Percentiles rank a stretch among this genome's conserved stretches.
phyloP scores from a whole-genome alignment of 352 stramenopile species.

The Pythium plurisporium region DNA sequence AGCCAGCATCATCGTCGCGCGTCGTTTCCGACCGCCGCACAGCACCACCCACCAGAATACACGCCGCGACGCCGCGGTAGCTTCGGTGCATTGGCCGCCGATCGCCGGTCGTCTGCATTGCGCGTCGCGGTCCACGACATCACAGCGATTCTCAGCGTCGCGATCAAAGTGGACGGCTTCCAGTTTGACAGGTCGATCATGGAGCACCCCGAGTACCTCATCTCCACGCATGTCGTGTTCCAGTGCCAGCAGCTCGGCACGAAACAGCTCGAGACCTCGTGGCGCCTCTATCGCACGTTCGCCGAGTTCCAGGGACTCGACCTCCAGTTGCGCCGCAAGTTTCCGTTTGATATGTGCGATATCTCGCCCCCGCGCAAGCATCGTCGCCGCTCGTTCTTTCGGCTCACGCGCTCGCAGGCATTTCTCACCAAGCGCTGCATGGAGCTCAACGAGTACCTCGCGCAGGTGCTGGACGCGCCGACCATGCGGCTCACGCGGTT shows the following conservation, averaged over 20 bases:
- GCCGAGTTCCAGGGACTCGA: slow-evolving; percentile 74
- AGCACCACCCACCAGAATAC: background rate
- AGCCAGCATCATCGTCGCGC: background rate
- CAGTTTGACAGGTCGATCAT: slow-evolving; percentile 76
- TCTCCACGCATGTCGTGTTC: slow-evolving; percentile 61
- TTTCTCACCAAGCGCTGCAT: slow-evolving; percentile 57
- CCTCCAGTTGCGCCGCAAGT: slow-evolving; percentile 55
- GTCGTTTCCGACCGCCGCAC: background rate
- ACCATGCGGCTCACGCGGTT: slow-evolving; percentile 67
- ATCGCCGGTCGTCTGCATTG: slow-evolving; percentile 6
- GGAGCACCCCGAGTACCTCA: slow-evolving; percentile 71
- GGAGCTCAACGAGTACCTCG: slow-evolving; percentile 69
- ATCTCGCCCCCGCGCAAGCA: slow-evolving; percentile 46
- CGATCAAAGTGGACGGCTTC: slow-evolving; percentile 51
- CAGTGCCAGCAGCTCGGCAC: slow-evolving; percentile 51
- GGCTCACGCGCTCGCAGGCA: slow-evolving; percentile 40
- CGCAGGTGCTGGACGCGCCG: slow-evolving; percentile 29
- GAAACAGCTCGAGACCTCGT: slow-evolving; percentile 50
- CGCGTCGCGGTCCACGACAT: slow-evolving; percentile 50
- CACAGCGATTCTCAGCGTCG: slow-evolving; percentile 57
- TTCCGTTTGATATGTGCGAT: slow-evolving; percentile 59
- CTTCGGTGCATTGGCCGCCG: slow-evolving; percentile 1
- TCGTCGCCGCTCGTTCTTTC: slow-evolving; percentile 53
- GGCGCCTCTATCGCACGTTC: slow-evolving; percentile 65
- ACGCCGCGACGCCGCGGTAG: slow-evolving; percentile 1